Evolutionary conservation across 352 stramenopile species (phyloP), one percentile per base, ranked within the genome.

Genomic region (Lagenidium sp.): DNA sequence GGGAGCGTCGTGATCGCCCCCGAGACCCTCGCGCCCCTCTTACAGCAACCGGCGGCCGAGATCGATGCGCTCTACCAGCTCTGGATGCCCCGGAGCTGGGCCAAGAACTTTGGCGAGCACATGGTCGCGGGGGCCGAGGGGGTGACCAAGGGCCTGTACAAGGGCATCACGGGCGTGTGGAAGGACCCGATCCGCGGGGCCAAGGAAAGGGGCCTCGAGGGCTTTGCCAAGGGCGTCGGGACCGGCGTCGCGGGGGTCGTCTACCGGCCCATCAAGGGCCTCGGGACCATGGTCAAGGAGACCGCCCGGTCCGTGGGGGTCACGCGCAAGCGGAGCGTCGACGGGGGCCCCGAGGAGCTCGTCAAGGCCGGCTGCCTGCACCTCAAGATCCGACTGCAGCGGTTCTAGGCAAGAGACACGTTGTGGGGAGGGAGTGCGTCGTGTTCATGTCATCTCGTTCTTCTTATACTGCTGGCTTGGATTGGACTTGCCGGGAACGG

Each of bases 131-230:
- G 70, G 0, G 78, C 70, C 38, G 75, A 86, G 57, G 75, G 75
- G 4, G 37, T 86, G 16, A 65, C 65, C 23, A 83, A 82, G 34
- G 77, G 77, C 12, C 50, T 90, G 34, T 86, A 82, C 36, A 63
- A 64, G 4, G 78, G 78, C 25, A 82, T 88, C 49, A 88, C 70
- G 0, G 75, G 75, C 19, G 63, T 90, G 5, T 85, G 76, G 65
- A 86, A 84, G 35, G 75, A 90, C 29, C 78, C 75, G 36, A 86
- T 90, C 52, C 69, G 71, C 44, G 78, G 75, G 40, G 78, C 78
- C 19, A 82, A 81, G 48, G 61, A 78, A 47, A 81, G 76, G 8
- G 78, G 78, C 4, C 35, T 87, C 25, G 74, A 77, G 18, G 78
- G 75, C 4, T 86, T 90, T 25, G 78, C 78, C 15, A 86, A 85